Conservation (phyloP, 2,329 filamentous ascomycete species). For the Zalaria obscura region DNA sequence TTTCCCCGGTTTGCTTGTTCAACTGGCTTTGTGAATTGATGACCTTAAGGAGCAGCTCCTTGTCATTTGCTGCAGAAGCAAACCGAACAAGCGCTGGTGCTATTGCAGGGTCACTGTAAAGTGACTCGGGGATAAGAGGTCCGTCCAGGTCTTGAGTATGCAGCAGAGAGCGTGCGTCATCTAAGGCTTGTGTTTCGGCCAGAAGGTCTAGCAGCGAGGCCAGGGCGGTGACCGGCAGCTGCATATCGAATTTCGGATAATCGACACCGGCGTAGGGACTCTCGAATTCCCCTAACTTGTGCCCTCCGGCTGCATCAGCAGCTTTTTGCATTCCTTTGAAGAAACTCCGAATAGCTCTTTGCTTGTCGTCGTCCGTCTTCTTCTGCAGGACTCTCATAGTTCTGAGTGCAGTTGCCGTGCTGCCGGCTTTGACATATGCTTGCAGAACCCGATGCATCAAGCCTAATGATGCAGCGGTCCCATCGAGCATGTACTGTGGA, state of each 20-base stretch:
- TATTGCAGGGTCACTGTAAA: slow-evolving; percentile 34
- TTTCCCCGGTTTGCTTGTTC: slow-evolving; percentile 2
- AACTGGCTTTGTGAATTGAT: slow-evolving; percentile 5
- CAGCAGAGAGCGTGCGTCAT: slow-evolving; percentile 40
- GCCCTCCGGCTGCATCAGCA: slow-evolving; percentile 1
- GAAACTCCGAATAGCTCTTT: slow-evolving; percentile 26
- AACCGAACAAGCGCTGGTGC: slow-evolving; percentile 40
- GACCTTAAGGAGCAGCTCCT: slow-evolving; percentile 15
- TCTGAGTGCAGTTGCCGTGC: slow-evolving; percentile 22
- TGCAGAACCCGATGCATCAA: slow-evolving; percentile 28
- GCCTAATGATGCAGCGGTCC: slow-evolving; percentile 26
- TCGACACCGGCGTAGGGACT: slow-evolving; percentile 22
- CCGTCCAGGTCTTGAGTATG: slow-evolving; percentile 38
- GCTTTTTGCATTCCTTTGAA: slow-evolving; percentile 15
- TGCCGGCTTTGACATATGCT: slow-evolving; percentile 23
- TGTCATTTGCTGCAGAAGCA: slow-evolving; percentile 35
- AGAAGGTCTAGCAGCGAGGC: slow-evolving; percentile 37
- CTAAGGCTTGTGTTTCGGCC: slow-evolving; percentile 29
- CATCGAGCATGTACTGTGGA: slow-evolving; percentile 28
- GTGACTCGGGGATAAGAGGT: slow-evolving; percentile 31
- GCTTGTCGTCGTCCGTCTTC: slow-evolving; percentile 29
- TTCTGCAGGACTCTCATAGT: slow-evolving; percentile 23
- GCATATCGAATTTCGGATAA: slow-evolving; percentile 29
- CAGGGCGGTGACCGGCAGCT: slow-evolving; percentile 33
- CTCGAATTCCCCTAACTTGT: slow-evolving; percentile 8